A percentile compares a stretch with the other conserved stretches of the same genome.
phyloP scores from a whole-genome alignment of 306 rosid species.

The Rosa multiflora region DNA sequence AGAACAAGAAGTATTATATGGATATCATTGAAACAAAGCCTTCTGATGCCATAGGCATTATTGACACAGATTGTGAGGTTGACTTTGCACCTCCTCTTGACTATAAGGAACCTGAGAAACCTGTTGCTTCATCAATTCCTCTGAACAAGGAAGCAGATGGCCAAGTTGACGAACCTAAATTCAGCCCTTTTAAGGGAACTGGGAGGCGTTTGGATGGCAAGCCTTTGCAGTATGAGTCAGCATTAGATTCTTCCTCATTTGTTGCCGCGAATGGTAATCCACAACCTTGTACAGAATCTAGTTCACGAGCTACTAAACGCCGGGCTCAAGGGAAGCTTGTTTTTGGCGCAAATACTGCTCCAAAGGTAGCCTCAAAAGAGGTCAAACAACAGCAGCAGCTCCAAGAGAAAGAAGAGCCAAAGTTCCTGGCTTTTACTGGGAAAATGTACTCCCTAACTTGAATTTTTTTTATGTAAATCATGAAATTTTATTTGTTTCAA shows the following conservation, averaged over 20 bases:
- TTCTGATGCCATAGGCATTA: constrained; percentile 6
- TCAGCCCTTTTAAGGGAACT: constrained; percentile 5
- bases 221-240: not conserved
- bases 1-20: not conserved
- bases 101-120: constrained; percentile 1
- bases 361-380: not conserved
- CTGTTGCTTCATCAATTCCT: not conserved
- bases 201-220: constrained; percentile 14
- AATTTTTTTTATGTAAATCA: not conserved
- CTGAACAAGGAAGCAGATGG: not conserved
- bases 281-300: not conserved
- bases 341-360: not conserved
- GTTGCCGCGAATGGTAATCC: not conserved
- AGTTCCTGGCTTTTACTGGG: constrained; percentile 14
- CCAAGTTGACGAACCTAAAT: constrained; percentile 5
- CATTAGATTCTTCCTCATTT: not conserved
- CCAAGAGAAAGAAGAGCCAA: not conserved
- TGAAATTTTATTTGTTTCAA: not conserved
- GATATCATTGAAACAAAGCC: constrained; percentile 18
- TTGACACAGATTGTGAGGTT: constrained; percentile 22
- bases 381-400: not conserved
- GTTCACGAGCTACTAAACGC: not conserved
- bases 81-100: constrained; percentile 23
- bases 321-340: not conserved
- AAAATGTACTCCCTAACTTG: constrained; percentile 8